Base-by-base conservation (phyloP, 2,329 filamentous ascomycete species). In the Hymenoscyphus albidus region DNA sequence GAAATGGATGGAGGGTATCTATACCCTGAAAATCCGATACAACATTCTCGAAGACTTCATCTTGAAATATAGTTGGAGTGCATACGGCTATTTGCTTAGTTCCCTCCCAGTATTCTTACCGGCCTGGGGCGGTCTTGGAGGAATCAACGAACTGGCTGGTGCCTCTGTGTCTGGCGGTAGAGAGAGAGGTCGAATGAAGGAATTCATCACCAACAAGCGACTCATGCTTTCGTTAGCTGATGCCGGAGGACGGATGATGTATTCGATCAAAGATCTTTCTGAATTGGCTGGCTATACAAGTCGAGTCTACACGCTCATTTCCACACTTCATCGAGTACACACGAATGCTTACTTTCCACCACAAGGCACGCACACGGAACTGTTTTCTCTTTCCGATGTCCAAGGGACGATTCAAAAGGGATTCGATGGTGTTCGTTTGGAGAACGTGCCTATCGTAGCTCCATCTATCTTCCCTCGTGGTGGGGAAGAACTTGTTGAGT, bases 1-100 rank as follows among this genome's bases (percentile, higher is more conserved):
- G 77, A 89, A 86, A 68, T 97, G 93, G 91, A 98, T 99, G 94
- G 95, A 99, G 76, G 90, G 92, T 56, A 97, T 99, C 69, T 99
- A 99, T 78, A 93, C 93, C 77, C 87, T 98, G 70, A 97, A 97
- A 78, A 97, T 99, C 70, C 89, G 93, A 16, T 99, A 99, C 80
- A 99, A 98, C 76, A 99, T 99, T 81, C 87, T 99, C 0, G 95
- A 99, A 76, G 95, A 99, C 76, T 97, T 99, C 73, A 92, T 99
- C 59, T 81, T 99, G 65, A 99, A 99, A 77, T 99, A 99, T 76
- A 95, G 92, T 69, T 99, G 95, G 95, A 98, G 93, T 68, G 95
- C 95, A 0, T 97, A 97, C 74, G 95, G 95, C 42, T 99, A 99
- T 74, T 84, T 98, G 42, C 83, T 99, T 64, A 95, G 94, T 1